Percentiles rank a stretch among this genome's conserved stretches.
These are phyloP conservation scores for Bathelium albidoporum DNA, from an alignment of 495 filamentous ascomycete genomes.

Conservation along the genomic window DNA sequence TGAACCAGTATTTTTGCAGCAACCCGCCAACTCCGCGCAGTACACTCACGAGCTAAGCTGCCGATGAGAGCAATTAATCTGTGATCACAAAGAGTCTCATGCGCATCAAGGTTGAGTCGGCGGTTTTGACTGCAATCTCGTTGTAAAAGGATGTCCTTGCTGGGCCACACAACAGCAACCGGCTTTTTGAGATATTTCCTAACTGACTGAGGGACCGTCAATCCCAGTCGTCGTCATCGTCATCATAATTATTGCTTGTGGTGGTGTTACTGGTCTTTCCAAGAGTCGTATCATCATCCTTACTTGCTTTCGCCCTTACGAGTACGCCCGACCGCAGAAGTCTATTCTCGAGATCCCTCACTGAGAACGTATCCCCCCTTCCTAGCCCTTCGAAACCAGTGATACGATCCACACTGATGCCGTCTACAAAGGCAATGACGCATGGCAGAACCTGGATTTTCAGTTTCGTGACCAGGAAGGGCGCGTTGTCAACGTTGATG, in stretches of 20 bases:
- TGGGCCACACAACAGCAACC: too few species aligned
- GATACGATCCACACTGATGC: slow-evolving; percentile 54
- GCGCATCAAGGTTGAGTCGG: neutral
- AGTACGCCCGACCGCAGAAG: slow-evolving; percentile 51
- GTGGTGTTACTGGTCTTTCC: neutral
- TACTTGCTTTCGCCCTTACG: slow-evolving; percentile 41
- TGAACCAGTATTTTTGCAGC: too few species aligned
- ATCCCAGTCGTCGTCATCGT: slow-evolving; percentile 49
- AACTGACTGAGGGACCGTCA: slow-evolving; percentile 27
- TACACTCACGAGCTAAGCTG: too few species aligned
- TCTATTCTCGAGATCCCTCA: slow-evolving; percentile 52
- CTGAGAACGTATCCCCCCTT: slow-evolving; percentile 50
- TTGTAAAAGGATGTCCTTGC: neutral
- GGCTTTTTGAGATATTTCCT: too few species aligned
- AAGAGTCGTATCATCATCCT: slow-evolving; percentile 27
- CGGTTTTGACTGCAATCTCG: neutral
- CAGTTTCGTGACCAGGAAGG: slow-evolving; percentile 61
- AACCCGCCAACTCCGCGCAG: too few species aligned
- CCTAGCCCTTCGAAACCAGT: slow-evolving; percentile 67
- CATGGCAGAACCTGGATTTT: slow-evolving; percentile 63
- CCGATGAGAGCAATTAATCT: too few species aligned
- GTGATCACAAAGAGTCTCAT: neutral
- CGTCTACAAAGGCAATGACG: slow-evolving; percentile 63
- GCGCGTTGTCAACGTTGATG: slow-evolving; percentile 62
- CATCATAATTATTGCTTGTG: slow-evolving; percentile 25